Base-by-base conservation (phyloP, 2,329 filamentous ascomycete genomes). In the Nigrospora sphaerica region DNA sequence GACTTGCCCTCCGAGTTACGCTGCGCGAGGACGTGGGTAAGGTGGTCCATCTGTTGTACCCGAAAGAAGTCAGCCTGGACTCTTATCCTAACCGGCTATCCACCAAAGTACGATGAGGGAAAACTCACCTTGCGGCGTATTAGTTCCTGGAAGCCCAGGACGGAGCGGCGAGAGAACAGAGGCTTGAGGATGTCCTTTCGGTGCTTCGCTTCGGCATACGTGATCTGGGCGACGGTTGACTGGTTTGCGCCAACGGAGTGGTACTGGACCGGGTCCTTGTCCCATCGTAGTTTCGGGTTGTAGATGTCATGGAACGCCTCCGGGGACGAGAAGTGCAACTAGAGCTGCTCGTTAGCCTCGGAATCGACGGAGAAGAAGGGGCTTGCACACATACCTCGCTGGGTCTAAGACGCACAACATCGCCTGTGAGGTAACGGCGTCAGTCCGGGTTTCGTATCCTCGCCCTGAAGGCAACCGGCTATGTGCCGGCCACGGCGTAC, bases 191-290 rank as follows among this genome's bases (percentile, higher is more conserved):
- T 12, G 42, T 31, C 42, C 42, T 44, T 44, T 34, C 33, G 14
- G 32, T 44, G 32, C 19, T 44, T 44, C 17, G 42, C 33, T 18
- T 37, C 42, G 14, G 33, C 33, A 23, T 44, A 44, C 6, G 32
- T 23, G 42, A 44, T 32, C 32, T 31, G 19, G 33, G 32, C 23
- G 13, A 44, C 33, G 10, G 17, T 18, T 12, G 42, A 44, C 13
- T 44, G 42, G 14, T 44, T 23, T 10, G 42, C 42, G 19, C 42
- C 42, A 4, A 44, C 33, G 34, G 32, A 36, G 16, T 16, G 32
- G 33, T 44, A 44, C n/a, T 36, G 33, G n/a, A 44, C 42, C 4
- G 32, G 42, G 23, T 44, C 42, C 42, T 44, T 44, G 33, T 44
- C 42, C 42, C 42, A 44, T 14, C 42, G 32, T 33, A 33, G 18